A percentile compares a stretch with the other conserved stretches of the same genome.
Evolutionary conservation across 345 rosid genomes (phyloP).

Genomic region (Brassica juncea): DNA sequence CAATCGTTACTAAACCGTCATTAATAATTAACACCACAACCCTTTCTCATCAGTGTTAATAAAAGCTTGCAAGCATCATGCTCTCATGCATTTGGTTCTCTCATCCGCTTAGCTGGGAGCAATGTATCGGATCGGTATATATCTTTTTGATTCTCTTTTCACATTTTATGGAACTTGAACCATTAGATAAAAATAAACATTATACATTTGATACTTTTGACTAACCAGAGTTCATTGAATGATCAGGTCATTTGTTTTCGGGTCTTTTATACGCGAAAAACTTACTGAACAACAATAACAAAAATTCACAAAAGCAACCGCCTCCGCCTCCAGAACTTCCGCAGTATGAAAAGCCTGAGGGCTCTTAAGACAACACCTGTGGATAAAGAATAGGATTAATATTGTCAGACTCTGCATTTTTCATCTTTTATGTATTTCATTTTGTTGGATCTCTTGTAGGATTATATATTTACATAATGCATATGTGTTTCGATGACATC

Average conservation of each 20-base stretch:
- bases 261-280: conserved; percentile 73
- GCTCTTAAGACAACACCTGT: conserved; percentile 20
- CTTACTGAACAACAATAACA: conserved; percentile 47
- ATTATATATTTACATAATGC: neutral
- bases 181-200: neutral
- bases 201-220: neutral
- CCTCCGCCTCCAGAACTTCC: conserved; percentile 37
- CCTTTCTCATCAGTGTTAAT: neutral
- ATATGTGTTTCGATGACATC: neutral
- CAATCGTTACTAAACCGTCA: no score
- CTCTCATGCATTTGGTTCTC: conserved; percentile 91
- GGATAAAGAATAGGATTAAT: neutral
- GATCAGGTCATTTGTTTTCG: conserved; percentile 76
- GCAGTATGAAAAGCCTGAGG: conserved; percentile 46
- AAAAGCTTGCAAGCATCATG: conserved; percentile 91
- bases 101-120: conserved; percentile 97
- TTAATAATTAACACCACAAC: neutral
- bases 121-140: conserved; percentile 85
- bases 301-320: conserved; percentile 36
- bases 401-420: neutral
- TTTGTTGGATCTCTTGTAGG: conserved; percentile 10
- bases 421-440: neutral
- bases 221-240: neutral
- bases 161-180: neutral
- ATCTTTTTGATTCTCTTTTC: neutral